A percentile compares a stretch with the other conserved stretches of the same genome.
These are phyloP conservation scores for Suhomyces xylopsoci DNA, from an alignment of 805 yeast species.

Conservation along the genomic window DNA sequence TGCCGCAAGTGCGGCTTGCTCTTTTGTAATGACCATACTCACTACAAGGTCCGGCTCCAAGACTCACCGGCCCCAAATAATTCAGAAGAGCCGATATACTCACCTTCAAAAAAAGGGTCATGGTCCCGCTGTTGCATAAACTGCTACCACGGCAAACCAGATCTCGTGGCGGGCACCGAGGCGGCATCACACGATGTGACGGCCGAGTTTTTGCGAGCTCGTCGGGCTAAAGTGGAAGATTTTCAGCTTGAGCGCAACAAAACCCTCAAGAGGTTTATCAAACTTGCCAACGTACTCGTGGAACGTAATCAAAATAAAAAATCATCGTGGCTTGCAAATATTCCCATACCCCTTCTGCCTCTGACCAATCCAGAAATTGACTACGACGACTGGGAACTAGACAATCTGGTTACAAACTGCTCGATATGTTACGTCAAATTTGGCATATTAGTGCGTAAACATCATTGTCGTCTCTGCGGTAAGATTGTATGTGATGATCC, in stretches of 20 bases:
- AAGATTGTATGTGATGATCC: constrained; percentile 70
- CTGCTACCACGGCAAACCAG: constrained; percentile 59
- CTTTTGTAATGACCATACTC: constrained; percentile 64
- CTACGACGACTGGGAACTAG: constrained; percentile 56
- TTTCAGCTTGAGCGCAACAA: constrained; percentile 52
- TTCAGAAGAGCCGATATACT: constrained; percentile 15
- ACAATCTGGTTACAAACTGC: constrained; percentile 48
- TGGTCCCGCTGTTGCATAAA: constrained; percentile 68
- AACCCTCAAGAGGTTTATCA: constrained; percentile 56
- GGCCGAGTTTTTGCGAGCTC: constrained; percentile 30
- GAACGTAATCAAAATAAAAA: constrained; percentile 12
- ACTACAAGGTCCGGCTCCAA: constrained; percentile 35
- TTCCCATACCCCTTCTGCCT: neutral
- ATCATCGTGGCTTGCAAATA: neutral
- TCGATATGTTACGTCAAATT: constrained; percentile 60
- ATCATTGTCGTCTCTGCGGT: constrained; percentile 93
- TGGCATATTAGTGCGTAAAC: constrained; percentile 61
- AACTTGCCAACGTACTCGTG: constrained; percentile 33
- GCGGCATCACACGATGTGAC: constrained; percentile 43
- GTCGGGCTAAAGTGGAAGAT: constrained; percentile 47
- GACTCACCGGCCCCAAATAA: neutral
- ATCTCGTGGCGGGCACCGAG: constrained; percentile 47
- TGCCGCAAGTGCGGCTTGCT: constrained; percentile 76
- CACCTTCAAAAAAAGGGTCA: constrained; percentile 39
- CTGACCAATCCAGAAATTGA: neutral